Conservation (phyloP, 1,284 basidiomycete species). For the Naganishia albida region DNA sequence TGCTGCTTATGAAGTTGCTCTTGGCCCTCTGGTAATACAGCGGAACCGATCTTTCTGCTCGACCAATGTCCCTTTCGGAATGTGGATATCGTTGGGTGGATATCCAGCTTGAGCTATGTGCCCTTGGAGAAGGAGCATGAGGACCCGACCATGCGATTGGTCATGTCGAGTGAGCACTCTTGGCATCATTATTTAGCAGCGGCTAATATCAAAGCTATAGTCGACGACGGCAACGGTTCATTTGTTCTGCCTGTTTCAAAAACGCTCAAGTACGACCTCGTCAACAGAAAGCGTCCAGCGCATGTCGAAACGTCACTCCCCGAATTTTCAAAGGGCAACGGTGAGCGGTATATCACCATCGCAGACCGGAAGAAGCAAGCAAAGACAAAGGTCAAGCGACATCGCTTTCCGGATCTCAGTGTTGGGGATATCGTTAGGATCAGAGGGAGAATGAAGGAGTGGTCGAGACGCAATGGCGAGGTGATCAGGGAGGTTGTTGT, state of each 20-base stretch:
- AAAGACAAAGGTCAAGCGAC: slow-evolving; percentile 17
- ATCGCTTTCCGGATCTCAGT: slow-evolving; percentile 15
- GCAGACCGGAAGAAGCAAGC: slow-evolving; percentile 8
- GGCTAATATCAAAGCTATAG: neutral
- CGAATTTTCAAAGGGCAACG: neutral
- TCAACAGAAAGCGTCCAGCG: neutral
- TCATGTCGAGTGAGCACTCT: slow-evolving; percentile 13
- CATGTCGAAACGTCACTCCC: neutral
- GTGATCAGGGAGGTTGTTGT: slow-evolving; percentile 21
- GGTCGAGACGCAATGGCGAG: slow-evolving; percentile 26
- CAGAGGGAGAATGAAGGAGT: slow-evolving; percentile 31
- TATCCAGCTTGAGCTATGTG: slow-evolving; percentile 23
- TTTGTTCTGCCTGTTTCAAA: slow-evolving; percentile 14
- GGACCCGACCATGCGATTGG: slow-evolving; percentile 17
- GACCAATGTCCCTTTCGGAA: slow-evolving; percentile 29
- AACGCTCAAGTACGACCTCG: slow-evolving; percentile 11
- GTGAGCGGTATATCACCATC: slow-evolving; percentile 3
- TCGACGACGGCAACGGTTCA: slow-evolving; percentile 30
- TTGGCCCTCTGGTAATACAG: neutral
- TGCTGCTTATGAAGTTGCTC: neutral
- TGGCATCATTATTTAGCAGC: neutral
- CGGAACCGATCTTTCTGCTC: slow-evolving; percentile 27
- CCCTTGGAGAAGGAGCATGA: slow-evolving; percentile 10
- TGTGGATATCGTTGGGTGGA: slow-evolving; percentile 28
- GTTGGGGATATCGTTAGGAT: slow-evolving; percentile 28